These are phyloP conservation scores for Aspergillus jensenii DNA, from an alignment of 2,329 filamentous ascomycete species.

Conservation along the genomic window DNA sequence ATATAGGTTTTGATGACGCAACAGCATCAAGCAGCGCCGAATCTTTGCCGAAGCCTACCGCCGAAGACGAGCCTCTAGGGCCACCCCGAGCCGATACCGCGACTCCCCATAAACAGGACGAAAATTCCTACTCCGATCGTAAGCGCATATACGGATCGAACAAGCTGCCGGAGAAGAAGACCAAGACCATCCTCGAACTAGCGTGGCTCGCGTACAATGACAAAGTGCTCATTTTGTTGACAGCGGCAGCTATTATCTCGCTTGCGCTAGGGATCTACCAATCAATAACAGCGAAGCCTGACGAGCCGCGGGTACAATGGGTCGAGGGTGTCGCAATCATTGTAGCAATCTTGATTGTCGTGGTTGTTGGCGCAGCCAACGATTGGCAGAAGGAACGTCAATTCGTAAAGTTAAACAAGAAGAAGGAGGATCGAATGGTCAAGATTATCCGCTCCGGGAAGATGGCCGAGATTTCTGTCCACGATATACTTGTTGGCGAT, in stretches of 20 bases:
- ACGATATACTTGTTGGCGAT: slow-evolving; percentile 72
- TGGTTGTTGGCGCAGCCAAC: slow-evolving; percentile 73
- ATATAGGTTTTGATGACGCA: slow-evolving; percentile 67
- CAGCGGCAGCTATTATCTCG: slow-evolving; percentile 70
- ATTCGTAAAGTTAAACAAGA: slow-evolving; percentile 76
- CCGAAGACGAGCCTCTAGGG: slow-evolving; percentile 15
- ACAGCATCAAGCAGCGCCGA: slow-evolving; percentile 23
- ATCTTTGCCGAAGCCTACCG: slow-evolving; percentile 29
- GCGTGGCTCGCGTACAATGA: slow-evolving; percentile 83
- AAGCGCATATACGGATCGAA: slow-evolving; percentile 71
- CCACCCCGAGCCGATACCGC: slow-evolving; percentile 13
- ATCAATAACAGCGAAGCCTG: slow-evolving; percentile 58
- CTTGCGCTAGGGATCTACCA: slow-evolving; percentile 74
- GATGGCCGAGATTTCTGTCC: slow-evolving; percentile 66
- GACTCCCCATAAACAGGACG: slow-evolving; percentile 23
- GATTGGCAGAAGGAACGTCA: slow-evolving; percentile 82
- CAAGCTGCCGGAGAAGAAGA: slow-evolving; percentile 64
- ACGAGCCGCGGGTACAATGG: slow-evolving; percentile 67
- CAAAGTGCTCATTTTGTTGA: slow-evolving; percentile 72
- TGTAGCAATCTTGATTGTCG: slow-evolving; percentile 72
- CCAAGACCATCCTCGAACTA: slow-evolving; percentile 67
- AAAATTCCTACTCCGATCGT: slow-evolving; percentile 58
- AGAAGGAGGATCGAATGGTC: slow-evolving; percentile 73
- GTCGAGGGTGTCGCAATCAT: slow-evolving; percentile 80
- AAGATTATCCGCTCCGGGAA: slow-evolving; percentile 75